These are phyloP conservation scores for Biscutella laevigata DNA, from an alignment of 441 rosid genomes.

Conservation along the genomic window DNA sequence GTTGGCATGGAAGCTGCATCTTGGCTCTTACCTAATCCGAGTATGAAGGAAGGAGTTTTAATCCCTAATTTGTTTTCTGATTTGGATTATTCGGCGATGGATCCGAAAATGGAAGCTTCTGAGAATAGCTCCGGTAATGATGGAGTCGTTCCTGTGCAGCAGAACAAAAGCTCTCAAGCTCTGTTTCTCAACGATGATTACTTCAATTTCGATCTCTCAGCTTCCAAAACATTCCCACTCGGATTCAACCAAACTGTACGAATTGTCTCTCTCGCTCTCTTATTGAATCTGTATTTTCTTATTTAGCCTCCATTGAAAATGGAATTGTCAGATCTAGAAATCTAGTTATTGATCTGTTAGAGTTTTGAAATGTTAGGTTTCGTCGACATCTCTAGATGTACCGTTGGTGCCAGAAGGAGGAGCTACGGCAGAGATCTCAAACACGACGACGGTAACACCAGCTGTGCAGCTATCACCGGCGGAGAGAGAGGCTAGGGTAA, in stretches of 20 bases:
- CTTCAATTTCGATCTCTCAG: conserved; percentile 43
- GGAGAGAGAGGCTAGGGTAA: conserved; percentile 81
- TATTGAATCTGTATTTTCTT: background rate
- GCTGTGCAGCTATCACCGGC: conserved; percentile 52
- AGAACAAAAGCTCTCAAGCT: conserved; percentile 29
- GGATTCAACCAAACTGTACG: conserved; percentile 51
- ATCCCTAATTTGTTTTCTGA: conserved; percentile 53
- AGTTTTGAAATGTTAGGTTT: conserved; percentile 31
- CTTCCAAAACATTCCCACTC: conserved; percentile 33
- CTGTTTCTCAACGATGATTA: conserved; percentile 35
- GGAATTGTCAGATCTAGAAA: background rate
- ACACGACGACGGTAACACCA: conserved; percentile 25
- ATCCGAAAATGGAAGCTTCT: conserved; percentile 39
- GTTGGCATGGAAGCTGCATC: conserved; percentile 60
- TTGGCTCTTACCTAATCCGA: conserved; percentile 63
- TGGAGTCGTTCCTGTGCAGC: conserved; percentile 73
- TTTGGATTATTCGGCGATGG: conserved; percentile 45
- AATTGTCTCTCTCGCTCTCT: background rate
- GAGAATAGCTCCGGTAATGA: conserved; percentile 68
- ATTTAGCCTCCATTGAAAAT: background rate
- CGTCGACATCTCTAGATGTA: conserved; percentile 66
- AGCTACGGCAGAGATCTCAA: conserved; percentile 38
- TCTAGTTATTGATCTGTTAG: background rate
- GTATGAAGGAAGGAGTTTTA: conserved; percentile 33
- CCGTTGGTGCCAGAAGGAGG: conserved; percentile 72